Evolutionary conservation across 2,329 filamentous ascomycete species (phyloP), one percentile per base, ranked within the genome.

Genomic region (Didymella segeticola): DNA sequence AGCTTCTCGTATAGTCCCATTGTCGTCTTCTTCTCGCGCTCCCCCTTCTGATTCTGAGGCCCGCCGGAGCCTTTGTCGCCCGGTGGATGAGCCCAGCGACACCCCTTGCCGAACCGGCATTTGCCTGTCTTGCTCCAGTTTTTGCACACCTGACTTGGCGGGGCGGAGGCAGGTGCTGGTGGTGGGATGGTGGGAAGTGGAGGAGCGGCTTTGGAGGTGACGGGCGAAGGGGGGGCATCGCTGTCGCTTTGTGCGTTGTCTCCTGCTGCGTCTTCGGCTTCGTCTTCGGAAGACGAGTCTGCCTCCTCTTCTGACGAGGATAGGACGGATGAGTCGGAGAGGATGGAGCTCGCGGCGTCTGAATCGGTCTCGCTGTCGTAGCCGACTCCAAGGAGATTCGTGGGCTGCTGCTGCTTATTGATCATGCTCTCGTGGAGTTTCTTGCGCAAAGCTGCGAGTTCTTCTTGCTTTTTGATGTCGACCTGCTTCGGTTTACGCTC

Each of bases 151-250:
- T 48, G 43, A 27, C 45, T 43, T 6, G 54, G 29, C n/a, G 43
- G 38, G 14, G 55, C 50, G 2, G 43, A 41, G 5, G 31, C 43
- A n/a, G 58, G 61, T 9, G 53, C 42, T 20, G 57, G 53, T 17
- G 58, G 62, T 6, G 67, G 63, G 2, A 62, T 38, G 1, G 43
- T 58, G 9, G 64, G 48, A 5, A 60, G 47, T 5, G 52, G 56
- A 2, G 60, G 55, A 1, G 53, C 52, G 17, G 60, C 58, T 53
- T 77, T 79, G 0, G 76, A 75, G 5, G 75, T 72, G 11, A 65
- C 54, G 31, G 74, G 58, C 43, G 78, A 74, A 4, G 79, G 79
- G 0, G 71, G 62, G 4, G 61, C 66, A 33, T 76, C 72, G 49
- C 67, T 67, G 50, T 73, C 60, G 25, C 36, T 39, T 9, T 20